These are phyloP conservation scores for Solanum etuberosum DNA, from an alignment of 257 asterid genomes.

Conservation along the genomic window DNA sequence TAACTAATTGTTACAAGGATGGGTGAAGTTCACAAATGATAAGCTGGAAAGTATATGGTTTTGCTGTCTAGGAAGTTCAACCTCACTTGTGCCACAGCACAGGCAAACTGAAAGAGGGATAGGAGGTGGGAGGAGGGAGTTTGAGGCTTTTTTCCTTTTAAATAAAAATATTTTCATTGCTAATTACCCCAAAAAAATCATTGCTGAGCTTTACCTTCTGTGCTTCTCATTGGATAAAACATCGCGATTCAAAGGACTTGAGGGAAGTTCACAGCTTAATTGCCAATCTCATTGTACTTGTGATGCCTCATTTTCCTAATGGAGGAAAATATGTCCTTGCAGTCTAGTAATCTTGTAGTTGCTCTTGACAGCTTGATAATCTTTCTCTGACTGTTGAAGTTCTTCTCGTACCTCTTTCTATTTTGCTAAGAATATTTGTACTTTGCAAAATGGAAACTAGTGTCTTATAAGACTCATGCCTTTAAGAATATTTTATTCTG, in stretches of 20 bases:
- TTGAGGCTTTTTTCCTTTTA: not conserved
- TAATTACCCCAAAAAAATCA: not conserved
- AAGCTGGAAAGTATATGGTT: not conserved
- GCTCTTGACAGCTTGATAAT: not conserved
- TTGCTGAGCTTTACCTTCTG: not conserved
- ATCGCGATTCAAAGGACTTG: not conserved
- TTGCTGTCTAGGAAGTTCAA: not conserved
- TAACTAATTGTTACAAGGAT: not conserved
- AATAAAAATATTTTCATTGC: not conserved
- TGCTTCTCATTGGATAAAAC: not conserved
- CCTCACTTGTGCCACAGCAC: not conserved
- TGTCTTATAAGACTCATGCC: not conserved
- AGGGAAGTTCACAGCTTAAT: not conserved
- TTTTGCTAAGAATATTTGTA: not conserved
- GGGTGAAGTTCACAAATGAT: not conserved
- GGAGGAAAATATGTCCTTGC: not conserved
- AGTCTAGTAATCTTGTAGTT: not conserved
- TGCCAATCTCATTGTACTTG: not conserved
- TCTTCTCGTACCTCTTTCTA: not conserved
- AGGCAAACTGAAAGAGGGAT: not conserved
- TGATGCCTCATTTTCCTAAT: not conserved
- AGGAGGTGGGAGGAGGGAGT: not conserved
- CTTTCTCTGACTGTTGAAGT: not conserved
- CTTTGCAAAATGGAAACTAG: not conserved
- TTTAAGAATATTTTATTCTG: not conserved